Evolutionary conservation across 2,329 filamentous ascomycete species (phyloP).

Genomic region (Diaporthe humulicola): DNA sequence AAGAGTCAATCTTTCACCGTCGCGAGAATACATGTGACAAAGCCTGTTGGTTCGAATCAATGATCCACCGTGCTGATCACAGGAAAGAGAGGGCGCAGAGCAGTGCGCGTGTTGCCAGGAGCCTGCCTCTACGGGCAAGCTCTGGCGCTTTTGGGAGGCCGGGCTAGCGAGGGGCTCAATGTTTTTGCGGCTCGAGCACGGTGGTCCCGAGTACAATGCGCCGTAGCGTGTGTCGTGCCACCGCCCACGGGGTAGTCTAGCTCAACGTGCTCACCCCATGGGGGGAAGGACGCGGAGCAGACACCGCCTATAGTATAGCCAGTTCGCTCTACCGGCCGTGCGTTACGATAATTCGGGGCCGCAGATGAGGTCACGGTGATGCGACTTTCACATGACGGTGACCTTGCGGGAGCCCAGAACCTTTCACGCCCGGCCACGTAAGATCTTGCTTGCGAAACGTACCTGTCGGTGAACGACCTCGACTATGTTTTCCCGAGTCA

Average conservation of each 20-base stretch:
- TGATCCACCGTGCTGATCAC: background rate
- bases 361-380: slow-evolving; percentile 20
- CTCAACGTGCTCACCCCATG: background rate
- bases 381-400: slow-evolving; percentile 25
- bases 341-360: background rate
- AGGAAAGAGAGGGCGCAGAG: background rate
- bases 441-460: slow-evolving; percentile 1
- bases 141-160: background rate
- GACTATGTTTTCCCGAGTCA: slow-evolving; percentile 19
- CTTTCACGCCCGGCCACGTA: slow-evolving; percentile 29
- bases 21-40: background rate
- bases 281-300: slow-evolving; percentile 15
- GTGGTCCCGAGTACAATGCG: background rate
- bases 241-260: slow-evolving; percentile 8
- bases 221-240: background rate
- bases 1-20: background rate
- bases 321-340: slow-evolving; percentile 13
- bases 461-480: slow-evolving; percentile 25
- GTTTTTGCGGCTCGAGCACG: background rate
- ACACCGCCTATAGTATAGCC: slow-evolving; percentile 10
- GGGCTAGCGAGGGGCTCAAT: background rate
- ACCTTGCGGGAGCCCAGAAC: background rate
- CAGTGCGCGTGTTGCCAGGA: background rate
- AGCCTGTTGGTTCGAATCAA: background rate
- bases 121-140: background rate